Percentiles rank a stretch among this genome's conserved stretches.
Evolutionary conservation across 768 basidiomycete species (phyloP).

Genomic region (Sporobolomyces roseus): DNA sequence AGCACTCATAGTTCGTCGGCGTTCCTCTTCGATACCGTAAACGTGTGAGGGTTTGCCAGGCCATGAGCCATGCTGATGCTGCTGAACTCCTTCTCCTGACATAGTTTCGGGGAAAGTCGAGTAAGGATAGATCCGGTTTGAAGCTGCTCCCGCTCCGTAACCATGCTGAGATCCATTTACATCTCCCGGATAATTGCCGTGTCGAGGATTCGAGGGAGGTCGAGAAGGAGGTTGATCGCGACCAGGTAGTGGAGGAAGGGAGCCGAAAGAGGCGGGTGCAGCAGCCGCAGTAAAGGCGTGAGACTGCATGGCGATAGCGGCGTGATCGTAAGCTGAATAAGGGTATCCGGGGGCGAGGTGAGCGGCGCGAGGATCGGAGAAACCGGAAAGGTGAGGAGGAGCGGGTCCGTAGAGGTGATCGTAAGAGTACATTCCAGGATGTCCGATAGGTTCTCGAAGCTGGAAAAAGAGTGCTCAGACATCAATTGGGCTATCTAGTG

Average conservation of each 20-base stretch:
- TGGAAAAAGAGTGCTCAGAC: not conserved
- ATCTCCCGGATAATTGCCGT: conserved; percentile 6
- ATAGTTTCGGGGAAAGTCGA: conserved; percentile 14
- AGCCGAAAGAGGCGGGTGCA: conserved; percentile 1
- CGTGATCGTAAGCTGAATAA: not conserved
- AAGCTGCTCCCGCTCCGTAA: not conserved
- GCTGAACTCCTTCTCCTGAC: not conserved
- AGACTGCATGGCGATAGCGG: conserved; percentile 3
- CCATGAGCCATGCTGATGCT: not conserved
- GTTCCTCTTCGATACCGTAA: conserved; percentile 19
- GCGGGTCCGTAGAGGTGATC: conserved; percentile 21
- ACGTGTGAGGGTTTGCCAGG: conserved; percentile 1
- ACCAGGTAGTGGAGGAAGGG: conserved; percentile 24
- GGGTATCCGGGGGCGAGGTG: conserved; percentile 10
- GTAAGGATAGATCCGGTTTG: not conserved
- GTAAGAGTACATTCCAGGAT: conserved; percentile 25
- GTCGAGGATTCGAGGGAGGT: conserved; percentile 22
- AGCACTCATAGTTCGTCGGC: conserved; percentile 18
- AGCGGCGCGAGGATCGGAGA: conserved; percentile 22
- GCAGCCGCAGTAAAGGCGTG: conserved; percentile 17
- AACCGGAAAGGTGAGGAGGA: not conserved
- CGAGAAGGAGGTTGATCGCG: conserved; percentile 13
- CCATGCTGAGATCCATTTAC: not conserved
- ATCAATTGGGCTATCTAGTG: not conserved
- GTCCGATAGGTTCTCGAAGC: conserved; percentile 39